phyloP scores from a whole-genome alignment of 2,329 filamentous ascomycete species.

The Pezicula rhizophila region DNA sequence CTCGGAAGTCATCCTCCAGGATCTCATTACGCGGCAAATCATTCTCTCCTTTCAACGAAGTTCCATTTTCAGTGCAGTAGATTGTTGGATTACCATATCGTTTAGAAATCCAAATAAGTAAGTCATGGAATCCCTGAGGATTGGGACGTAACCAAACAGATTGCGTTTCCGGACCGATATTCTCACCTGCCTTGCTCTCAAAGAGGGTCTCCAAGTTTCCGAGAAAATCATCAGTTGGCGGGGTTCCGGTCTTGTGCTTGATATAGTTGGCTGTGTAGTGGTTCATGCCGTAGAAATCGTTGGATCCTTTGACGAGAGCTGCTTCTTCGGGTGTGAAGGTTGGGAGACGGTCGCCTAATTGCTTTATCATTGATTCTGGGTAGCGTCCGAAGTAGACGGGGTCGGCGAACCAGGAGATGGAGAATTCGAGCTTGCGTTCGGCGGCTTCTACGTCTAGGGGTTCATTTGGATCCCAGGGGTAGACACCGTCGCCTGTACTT shows the following conservation, averaged over 20 bases:
- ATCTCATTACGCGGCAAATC: constrained; percentile 65
- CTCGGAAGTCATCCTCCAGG: constrained; percentile 75
- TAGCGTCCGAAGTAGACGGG: constrained; percentile 82
- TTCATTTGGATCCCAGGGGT: constrained; percentile 76
- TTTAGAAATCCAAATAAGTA: constrained; percentile 71
- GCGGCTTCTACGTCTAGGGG: constrained; percentile 69
- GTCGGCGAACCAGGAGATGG: constrained; percentile 84
- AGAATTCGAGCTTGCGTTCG: constrained; percentile 78
- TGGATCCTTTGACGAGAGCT: constrained; percentile 73
- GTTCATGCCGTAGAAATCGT: constrained; percentile 94
- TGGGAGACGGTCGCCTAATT: constrained; percentile 73
- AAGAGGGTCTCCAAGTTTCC: constrained; percentile 72
- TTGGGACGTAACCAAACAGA: constrained; percentile 75
- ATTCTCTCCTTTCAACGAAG: constrained; percentile 77
- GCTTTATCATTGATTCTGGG: constrained; percentile 74
- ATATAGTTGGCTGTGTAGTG: constrained; percentile 89
- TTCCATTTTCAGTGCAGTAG: constrained; percentile 87
- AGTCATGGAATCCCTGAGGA: constrained; percentile 68
- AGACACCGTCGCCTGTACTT: constrained; percentile 63
- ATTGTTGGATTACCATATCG: constrained; percentile 72
- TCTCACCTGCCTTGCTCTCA: constrained; percentile 64
- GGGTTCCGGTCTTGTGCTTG: constrained; percentile 58
- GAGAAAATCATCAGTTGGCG: constrained; percentile 60
- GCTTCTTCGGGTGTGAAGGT: constrained; percentile 67
- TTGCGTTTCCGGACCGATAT: constrained; percentile 77